Evolutionary conservation across 192 early-diverging fungal species (phyloP).

Genomic region (Coemansia sp.): DNA sequence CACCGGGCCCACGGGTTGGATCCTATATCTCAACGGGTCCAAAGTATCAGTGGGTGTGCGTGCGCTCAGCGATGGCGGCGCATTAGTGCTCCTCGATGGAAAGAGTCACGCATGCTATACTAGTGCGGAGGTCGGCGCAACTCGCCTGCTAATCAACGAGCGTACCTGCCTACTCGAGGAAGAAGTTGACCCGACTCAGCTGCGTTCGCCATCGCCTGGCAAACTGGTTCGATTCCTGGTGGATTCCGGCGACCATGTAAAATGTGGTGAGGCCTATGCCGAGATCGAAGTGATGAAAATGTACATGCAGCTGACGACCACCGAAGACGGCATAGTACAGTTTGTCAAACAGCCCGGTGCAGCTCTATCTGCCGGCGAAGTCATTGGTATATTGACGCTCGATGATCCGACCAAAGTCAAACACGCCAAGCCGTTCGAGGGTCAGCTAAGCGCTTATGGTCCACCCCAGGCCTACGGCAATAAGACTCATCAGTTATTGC

Average conservation of each 20-base stretch:
- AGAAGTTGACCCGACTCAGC: constrained; percentile 96
- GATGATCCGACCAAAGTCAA: constrained; percentile 94
- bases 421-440: constrained; percentile 82
- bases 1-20: constrained; percentile 80
- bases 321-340: constrained; percentile 88
- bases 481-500: constrained; percentile 87
- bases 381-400: constrained; percentile 89
- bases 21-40: constrained; percentile 80
- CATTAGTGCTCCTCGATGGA: constrained; percentile 87
- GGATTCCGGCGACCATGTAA: constrained; percentile 92
- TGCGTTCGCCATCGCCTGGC: constrained; percentile 93
- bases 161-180: constrained; percentile 93
- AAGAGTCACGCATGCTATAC: constrained; percentile 92
- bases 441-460: constrained; percentile 70
- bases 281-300: constrained; percentile 99
- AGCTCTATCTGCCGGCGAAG: constrained; percentile 84
- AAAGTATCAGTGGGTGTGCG: constrained; percentile 84
- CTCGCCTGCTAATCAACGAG: constrained; percentile 86
- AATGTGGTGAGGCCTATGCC: constrained; percentile 88
- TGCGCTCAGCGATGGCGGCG: constrained; percentile 87
- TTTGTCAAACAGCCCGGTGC: constrained; percentile 88
- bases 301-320: constrained; percentile 97
- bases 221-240: constrained; percentile 94
- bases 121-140: constrained; percentile 86
- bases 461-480: constrained; percentile 83